These are phyloP conservation scores for Talinum fruticosum DNA, from an alignment of 148 eudicot species.

Conservation along the genomic window DNA sequence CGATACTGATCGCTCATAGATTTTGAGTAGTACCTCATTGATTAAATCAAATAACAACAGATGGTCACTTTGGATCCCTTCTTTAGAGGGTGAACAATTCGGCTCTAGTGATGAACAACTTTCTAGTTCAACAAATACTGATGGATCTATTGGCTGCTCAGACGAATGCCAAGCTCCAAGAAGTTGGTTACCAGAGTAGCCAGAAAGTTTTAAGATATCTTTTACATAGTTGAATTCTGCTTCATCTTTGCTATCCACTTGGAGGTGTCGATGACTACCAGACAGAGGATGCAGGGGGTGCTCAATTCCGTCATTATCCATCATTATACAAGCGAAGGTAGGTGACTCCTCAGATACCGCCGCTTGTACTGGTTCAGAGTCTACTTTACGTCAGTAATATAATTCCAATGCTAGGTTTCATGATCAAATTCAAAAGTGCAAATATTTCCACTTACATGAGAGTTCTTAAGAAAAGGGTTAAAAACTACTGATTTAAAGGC, in stretches of 20 bases:
- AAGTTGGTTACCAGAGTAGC: constrained; percentile 43
- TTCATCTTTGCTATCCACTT: constrained; percentile 22
- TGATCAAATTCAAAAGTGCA: no score
- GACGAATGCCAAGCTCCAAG: constrained; percentile 62
- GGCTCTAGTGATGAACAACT: constrained; percentile 26
- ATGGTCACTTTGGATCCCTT: constrained; percentile 24
- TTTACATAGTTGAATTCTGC: constrained; percentile 53
- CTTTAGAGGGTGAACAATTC: constrained; percentile 24
- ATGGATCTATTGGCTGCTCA: constrained; percentile 54
- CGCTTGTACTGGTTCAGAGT: constrained; percentile 4
- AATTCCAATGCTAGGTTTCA: not conserved
- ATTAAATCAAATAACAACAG: constrained; percentile 66
- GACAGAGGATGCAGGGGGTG: not conserved
- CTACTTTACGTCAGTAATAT: constrained; percentile 4
- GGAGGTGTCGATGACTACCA: constrained; percentile 5
- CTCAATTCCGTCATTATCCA: constrained; percentile 6
- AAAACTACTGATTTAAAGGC: not conserved
- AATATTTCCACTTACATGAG: no score
- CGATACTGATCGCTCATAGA: constrained; percentile 52
- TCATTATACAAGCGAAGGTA: constrained; percentile 1
- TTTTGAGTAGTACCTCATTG: constrained; percentile 56
- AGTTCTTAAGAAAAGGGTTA: not conserved
- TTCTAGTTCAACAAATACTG: constrained; percentile 55
- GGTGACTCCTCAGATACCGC: not conserved
- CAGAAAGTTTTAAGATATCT: constrained; percentile 60